Percentiles rank a stretch among this genome's conserved stretches.
These are phyloP conservation scores for Sordariomycetes sp. DNA, from an alignment of 2,329 filamentous ascomycete species.

Conservation along the genomic window DNA sequence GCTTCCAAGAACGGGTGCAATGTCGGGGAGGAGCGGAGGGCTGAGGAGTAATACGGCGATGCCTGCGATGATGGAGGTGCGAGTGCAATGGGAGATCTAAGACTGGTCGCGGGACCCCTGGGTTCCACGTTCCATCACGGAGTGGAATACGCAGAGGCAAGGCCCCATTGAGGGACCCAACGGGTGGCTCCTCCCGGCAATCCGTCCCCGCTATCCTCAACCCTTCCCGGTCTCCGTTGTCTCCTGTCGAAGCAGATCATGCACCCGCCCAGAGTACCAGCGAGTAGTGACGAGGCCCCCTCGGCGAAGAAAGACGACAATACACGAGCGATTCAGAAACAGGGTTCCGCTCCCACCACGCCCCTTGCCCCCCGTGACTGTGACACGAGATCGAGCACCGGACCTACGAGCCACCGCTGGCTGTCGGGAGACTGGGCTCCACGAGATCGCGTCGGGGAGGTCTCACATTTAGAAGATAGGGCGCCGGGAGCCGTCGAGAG, in stretches of 20 bases:
- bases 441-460: background rate
- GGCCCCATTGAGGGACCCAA: too few relatives aligned
- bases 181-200: too few relatives aligned
- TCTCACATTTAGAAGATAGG: background rate
- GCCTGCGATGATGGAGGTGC: too few relatives aligned
- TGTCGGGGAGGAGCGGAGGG: too few relatives aligned
- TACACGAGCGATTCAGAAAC: background rate
- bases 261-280: background rate
- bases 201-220: too few relatives aligned
- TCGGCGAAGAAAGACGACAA: background rate
- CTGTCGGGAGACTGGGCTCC: background rate
- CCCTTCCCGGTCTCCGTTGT: too few relatives aligned
- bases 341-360: background rate
- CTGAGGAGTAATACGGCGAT: too few relatives aligned
- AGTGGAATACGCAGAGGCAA: too few relatives aligned
- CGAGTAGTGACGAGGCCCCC: background rate
- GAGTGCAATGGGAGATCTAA: too few relatives aligned
- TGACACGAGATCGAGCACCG: background rate
- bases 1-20: too few relatives aligned
- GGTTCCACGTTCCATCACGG: too few relatives aligned
- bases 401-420: background rate
- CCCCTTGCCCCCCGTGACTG: background rate
- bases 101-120: too few relatives aligned
- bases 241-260: background rate
- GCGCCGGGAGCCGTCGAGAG: background rate